Conservation (phyloP, 2,329 filamentous ascomycete species). For the Talaromyces sp. region DNA sequence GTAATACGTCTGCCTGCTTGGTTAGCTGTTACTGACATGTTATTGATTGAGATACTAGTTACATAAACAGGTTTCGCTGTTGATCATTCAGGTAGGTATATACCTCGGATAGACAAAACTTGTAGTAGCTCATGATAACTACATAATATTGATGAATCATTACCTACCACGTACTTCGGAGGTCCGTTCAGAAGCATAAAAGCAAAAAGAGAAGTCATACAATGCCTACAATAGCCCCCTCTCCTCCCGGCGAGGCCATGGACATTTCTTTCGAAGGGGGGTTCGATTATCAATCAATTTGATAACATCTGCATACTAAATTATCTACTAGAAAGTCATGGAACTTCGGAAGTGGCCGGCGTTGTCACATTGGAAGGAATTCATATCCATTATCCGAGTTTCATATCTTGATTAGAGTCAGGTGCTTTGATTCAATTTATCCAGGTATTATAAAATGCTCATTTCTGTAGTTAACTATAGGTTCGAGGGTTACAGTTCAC, state of each 20-base stretch:
- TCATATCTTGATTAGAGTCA: neutral
- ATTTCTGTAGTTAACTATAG: neutral
- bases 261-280: neutral
- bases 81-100: neutral
- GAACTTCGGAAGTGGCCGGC: neutral
- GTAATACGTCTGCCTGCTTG: neutral
- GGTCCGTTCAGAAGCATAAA: neutral
- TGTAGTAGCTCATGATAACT: neutral
- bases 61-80: neutral
- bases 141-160: neutral
- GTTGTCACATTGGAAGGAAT: neutral
- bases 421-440: neutral
- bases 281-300: neutral
- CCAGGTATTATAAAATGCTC: neutral
- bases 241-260: neutral
- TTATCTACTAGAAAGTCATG: neutral
- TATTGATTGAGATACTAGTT: neutral
- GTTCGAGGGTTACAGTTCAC: neutral
- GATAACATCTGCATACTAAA: neutral
- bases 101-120: neutral
- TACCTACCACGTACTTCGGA: neutral
- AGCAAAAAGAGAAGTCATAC: neutral
- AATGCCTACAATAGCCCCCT: slow-evolving; percentile 3
- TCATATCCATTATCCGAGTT: neutral
- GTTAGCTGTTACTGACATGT: neutral